A percentile compares a stretch with the other conserved stretches of the same genome.
phyloP scores from a whole-genome alignment of 768 basidiomycete genomes.

The Pleurotus pulmonarius region DNA sequence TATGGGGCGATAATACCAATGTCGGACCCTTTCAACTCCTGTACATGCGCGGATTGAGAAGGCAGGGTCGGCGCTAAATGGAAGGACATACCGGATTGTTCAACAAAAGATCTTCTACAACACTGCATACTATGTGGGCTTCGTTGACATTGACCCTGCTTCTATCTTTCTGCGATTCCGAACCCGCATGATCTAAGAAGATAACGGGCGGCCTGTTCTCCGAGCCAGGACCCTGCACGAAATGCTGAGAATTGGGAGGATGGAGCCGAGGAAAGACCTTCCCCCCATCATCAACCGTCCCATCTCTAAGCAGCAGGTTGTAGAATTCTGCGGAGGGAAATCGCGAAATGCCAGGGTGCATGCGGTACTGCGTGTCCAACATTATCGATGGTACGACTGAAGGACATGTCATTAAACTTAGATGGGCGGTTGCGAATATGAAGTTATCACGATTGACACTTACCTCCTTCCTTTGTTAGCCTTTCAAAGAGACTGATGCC shows the following conservation, averaged over 20 bases:
- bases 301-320: slow-evolving; percentile 62
- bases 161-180: slow-evolving; percentile 62
- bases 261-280: slow-evolving; percentile 45
- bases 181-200: slow-evolving; percentile 77
- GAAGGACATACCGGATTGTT: slow-evolving; percentile 60
- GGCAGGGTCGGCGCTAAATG: slow-evolving; percentile 3
- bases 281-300: slow-evolving; percentile 59
- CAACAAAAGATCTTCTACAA: slow-evolving; percentile 79
- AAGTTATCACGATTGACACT: slow-evolving; percentile 20
- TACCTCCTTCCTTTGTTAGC: slow-evolving; percentile 78
- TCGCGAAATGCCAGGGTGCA: slow-evolving; percentile 87
- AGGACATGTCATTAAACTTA: slow-evolving; percentile 1
- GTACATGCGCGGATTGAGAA: neutral
- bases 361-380: slow-evolving; percentile 93
- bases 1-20: slow-evolving; percentile 96
- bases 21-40: slow-evolving; percentile 65
- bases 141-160: slow-evolving; percentile 80
- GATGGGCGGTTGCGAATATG: no score
- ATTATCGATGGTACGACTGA: slow-evolving; percentile 84
- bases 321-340: slow-evolving; percentile 91
- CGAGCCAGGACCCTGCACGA: slow-evolving; percentile 31
- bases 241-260: slow-evolving; percentile 60
- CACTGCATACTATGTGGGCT: slow-evolving; percentile 69
- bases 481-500: slow-evolving; percentile 86
- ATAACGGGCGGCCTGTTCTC: slow-evolving; percentile 59